Evolutionary conservation across 129 eudicot species (phyloP).

Genomic region (Sambucus nigra): DNA sequence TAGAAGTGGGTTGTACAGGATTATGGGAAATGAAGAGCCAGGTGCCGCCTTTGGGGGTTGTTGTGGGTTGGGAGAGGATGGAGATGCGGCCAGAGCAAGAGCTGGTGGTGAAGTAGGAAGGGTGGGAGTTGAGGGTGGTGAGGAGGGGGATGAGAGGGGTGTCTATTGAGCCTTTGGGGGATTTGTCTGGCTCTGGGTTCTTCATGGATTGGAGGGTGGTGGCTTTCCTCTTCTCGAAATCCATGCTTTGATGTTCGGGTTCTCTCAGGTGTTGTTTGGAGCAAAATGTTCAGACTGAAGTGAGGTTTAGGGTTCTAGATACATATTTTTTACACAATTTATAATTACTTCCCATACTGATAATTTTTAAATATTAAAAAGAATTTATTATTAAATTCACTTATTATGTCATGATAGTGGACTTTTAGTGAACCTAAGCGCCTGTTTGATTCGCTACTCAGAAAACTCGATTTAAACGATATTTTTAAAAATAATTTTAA

Average conservation of each 20-base stretch:
- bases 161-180: conserved; percentile 86
- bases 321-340: no score
- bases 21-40: conserved; percentile 87
- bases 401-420: no score
- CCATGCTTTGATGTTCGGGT: conserved; percentile 29
- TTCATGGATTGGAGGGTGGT: conserved; percentile 51
- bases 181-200: conserved; percentile 66
- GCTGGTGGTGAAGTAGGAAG: conserved; percentile 84
- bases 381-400: no score
- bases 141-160: conserved; percentile 65
- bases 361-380: no score
- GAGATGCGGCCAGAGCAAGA: conserved; percentile 99
- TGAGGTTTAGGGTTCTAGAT: background rate
- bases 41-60: conserved; percentile 55
- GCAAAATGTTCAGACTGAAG: no score
- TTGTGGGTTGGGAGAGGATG: conserved; percentile 59
- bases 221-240: conserved; percentile 56
- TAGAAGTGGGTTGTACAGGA: conserved; percentile 32
- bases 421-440: no score
- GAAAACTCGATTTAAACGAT: no score
- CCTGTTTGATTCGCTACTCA: no score
- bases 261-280: background rate
- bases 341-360: no score
- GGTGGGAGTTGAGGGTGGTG: conserved; percentile 56
- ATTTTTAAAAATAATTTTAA: no score